Evolutionary conservation across 352 stramenopile genomes (phyloP).

Genomic region (Globisporangium acanthophoron): DNA sequence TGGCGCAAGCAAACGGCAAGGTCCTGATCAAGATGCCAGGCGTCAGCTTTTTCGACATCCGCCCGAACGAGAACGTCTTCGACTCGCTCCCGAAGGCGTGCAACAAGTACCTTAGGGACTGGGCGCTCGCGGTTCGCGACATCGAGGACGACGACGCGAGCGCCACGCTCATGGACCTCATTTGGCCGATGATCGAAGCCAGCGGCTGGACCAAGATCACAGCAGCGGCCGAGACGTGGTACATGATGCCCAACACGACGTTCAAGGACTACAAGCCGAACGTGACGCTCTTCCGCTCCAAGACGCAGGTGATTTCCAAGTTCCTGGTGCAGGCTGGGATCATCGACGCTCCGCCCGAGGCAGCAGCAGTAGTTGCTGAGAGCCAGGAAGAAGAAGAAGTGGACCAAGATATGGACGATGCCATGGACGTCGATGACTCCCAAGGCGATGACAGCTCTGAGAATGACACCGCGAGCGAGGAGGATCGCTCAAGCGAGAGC

Average conservation of each 20-base stretch:
- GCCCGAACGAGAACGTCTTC: conserved; percentile 75
- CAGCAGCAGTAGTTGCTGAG: background rate
- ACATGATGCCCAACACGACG: conserved; percentile 52
- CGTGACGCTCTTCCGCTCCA: conserved; percentile 68
- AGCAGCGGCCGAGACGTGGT: conserved; percentile 44
- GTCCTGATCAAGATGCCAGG: conserved; percentile 68
- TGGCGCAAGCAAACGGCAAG: conserved; percentile 42
- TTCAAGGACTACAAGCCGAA: conserved; percentile 73
- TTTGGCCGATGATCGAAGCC: conserved; percentile 53
- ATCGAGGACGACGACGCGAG: conserved; percentile 13
- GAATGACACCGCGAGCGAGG: background rate
- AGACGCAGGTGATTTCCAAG: conserved; percentile 51
- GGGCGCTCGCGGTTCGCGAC: conserved; percentile 17
- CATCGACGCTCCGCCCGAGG: conserved; percentile 9
- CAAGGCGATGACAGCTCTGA: background rate
- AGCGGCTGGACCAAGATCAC: conserved; percentile 58
- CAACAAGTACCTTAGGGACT: conserved; percentile 38
- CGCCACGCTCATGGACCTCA: conserved; percentile 30
- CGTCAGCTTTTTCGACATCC: conserved; percentile 60
- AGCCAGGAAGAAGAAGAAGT: conserved; percentile 8
- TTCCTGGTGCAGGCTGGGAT: conserved; percentile 36
- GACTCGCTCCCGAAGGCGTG: conserved; percentile 61
- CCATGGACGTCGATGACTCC: conserved; percentile 17
- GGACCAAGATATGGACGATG: conserved; percentile 9
- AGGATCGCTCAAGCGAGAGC: conserved; percentile 3